Percentiles rank a stretch among this genome's conserved stretches.
phyloP scores from a whole-genome alignment of 2,329 filamentous ascomycete species.

The Chaetomiaceae sp. region DNA sequence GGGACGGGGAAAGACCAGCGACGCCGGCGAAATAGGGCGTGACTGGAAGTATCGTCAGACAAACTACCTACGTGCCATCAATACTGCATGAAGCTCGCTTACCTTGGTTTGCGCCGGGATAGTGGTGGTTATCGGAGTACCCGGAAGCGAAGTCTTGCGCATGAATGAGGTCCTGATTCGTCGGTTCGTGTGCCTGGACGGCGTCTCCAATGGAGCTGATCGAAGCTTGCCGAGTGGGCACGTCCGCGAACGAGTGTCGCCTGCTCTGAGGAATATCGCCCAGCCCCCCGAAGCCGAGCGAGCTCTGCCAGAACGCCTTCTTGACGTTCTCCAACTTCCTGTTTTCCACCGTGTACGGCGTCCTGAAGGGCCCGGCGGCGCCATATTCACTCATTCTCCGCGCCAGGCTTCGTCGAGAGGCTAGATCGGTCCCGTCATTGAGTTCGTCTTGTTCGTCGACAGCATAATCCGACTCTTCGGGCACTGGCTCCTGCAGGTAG shows the following conservation, averaged over 20 bases:
- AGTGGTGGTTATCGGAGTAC: conserved; percentile 33
- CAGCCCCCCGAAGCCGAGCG: conserved; percentile 57
- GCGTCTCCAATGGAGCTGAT: conserved; percentile 55
- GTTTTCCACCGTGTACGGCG: conserved; percentile 49
- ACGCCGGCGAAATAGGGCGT: conserved; percentile 35
- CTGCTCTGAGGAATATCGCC: conserved; percentile 65
- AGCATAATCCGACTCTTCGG: conserved; percentile 64
- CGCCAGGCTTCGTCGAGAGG: conserved; percentile 39
- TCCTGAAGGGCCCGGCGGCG: conserved; percentile 39
- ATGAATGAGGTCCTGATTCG: conserved; percentile 38
- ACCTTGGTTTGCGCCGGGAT: conserved; percentile 32
- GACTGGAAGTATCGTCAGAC: conserved; percentile 24
- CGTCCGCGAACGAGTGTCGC: conserved; percentile 71
- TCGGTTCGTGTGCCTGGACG: conserved; percentile 40
- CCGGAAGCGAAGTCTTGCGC: conserved; percentile 37
- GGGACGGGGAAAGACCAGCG: conserved; percentile 27
- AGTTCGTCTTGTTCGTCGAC: conserved; percentile 64
- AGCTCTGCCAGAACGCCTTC: conserved; percentile 65
- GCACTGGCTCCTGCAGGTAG: conserved; percentile 55
- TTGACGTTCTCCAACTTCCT: conserved; percentile 60
- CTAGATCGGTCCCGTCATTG: conserved; percentile 46
- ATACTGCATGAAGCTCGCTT: conserved; percentile 23
- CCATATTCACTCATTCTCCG: conserved; percentile 55
- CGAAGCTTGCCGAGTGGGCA: conserved; percentile 58
- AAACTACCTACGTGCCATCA: not conserved